Evolutionary conservation across 352 stramenopile genomes (phyloP), one percentile per base, ranked within the genome.

Genomic region (Pythium apleroticum): DNA sequence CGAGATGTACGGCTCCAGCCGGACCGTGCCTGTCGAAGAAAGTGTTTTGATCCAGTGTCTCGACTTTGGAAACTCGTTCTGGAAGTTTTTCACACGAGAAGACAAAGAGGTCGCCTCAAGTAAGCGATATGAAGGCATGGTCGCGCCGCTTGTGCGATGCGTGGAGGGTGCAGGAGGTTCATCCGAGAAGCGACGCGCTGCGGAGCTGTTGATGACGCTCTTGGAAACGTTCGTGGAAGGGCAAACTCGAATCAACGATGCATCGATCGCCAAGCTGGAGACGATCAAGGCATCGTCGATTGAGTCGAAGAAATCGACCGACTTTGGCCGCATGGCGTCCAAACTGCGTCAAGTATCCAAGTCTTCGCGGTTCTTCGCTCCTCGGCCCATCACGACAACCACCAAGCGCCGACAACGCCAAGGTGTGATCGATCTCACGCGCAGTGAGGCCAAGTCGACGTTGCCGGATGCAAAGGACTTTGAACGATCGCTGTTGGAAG

Each of bases 41-140:
- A 25, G 71, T 6, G 78, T 80, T 35, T 60, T 80, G 41, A 80
- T 88, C 14, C 83, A 86, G 30, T 86, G 77, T 67, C 73, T 93
- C 24, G 85, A 91, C 50, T 91, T 93, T 63, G 81, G 76, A 33
- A 73, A 88, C 10, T 69, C 71, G 19, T 92, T 92, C 49, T 93
- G 85, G 85, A 76, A 75, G 55, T 93, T 93, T 52, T 89, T 84
- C 74, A 65, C 61, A 7, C 75, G 68, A 45, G 69, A 77, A 33
- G 76, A 88, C 55, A 80, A 89, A 28, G 37, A 65, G 22, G 68
- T 67, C 49, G 78, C 77, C 0, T 73, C 71, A 19, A 90, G 71
- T 30, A 90, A 89, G 27, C 79, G 82, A 4, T 84, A 81, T 11
- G 71, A 70, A 41, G 78, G 65, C 0, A 61, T 93, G 15, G 69